phyloP scores from a whole-genome alignment of 306 rosid genomes.

The Glycine tomentella region DNA sequence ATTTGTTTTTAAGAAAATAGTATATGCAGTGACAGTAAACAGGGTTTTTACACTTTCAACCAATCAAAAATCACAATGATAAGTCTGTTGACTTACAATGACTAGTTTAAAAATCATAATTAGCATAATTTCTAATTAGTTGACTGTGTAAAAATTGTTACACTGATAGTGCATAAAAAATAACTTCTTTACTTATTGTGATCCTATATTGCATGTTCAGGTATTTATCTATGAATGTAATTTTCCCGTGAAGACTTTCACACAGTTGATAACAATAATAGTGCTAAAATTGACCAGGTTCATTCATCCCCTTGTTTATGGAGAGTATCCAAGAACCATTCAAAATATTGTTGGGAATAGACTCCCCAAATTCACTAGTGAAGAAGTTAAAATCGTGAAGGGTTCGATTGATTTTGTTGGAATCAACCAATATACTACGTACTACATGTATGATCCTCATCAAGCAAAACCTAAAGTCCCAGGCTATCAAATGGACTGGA shows the following conservation, averaged over 20 bases:
- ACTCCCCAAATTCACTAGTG: constrained; percentile 82
- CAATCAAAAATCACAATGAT: too few species aligned
- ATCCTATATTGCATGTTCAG: too few species aligned
- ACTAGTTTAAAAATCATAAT: too few species aligned
- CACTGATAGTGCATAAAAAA: too few species aligned
- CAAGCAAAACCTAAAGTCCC: constrained; percentile 59
- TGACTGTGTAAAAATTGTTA: too few species aligned
- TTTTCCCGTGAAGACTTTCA: neutral
- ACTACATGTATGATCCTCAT: constrained; percentile 71
- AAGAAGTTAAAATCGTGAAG: constrained; percentile 82
- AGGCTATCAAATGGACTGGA: constrained; percentile 89
- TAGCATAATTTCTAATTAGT: too few species aligned
- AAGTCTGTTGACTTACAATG: too few species aligned
- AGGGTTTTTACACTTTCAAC: too few species aligned
- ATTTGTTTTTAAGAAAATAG: neutral
- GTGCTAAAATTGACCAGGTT: constrained; percentile 62
- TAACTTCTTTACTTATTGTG: too few species aligned
- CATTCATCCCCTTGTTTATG: constrained; percentile 87
- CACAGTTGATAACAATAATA: neutral
- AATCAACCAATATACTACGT: constrained; percentile 84
- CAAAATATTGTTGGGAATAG: constrained; percentile 79
- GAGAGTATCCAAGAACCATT: constrained; percentile 89
- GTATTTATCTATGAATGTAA: too few species aligned
- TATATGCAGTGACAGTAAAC: too few species aligned
- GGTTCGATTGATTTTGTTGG: constrained; percentile 87